phyloP scores from a whole-genome alignment of 305 asterid species.

The Fraxinus ornus region DNA sequence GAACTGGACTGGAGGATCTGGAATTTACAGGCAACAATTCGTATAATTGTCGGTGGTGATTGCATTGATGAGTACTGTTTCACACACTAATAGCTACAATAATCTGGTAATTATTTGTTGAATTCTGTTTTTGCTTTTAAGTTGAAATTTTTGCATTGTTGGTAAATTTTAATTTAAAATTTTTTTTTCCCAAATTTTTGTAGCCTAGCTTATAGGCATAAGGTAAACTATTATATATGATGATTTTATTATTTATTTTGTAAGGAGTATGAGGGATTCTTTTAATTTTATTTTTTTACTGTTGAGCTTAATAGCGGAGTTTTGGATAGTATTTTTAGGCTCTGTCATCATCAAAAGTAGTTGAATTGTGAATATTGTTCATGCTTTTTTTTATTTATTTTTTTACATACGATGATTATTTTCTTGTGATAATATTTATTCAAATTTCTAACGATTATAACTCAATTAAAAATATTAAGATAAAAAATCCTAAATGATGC shows the following conservation, averaged over 20 bases:
- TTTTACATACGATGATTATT: neutral
- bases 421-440: neutral
- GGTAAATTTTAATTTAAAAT: neutral
- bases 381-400: neutral
- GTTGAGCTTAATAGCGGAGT: neutral
- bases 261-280: neutral
- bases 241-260: neutral
- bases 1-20: neutral
- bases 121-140: neutral
- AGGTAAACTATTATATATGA: neutral
- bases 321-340: neutral
- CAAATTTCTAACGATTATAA: neutral
- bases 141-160: neutral
- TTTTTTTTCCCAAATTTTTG: neutral
- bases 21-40: neutral
- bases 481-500: neutral
- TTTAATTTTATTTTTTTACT: neutral
- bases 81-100: neutral
- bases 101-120: neutral
- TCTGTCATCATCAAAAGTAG: neutral
- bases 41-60: neutral
- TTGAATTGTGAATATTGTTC: neutral
- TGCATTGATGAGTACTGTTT: neutral
- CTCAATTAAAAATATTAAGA: too few species aligned
- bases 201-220: neutral